A percentile compares a stretch with the other conserved stretches of the same genome.
Conservation (phyloP, 352 stramenopile species). For the Halophytophthora batemanensis region DNA sequence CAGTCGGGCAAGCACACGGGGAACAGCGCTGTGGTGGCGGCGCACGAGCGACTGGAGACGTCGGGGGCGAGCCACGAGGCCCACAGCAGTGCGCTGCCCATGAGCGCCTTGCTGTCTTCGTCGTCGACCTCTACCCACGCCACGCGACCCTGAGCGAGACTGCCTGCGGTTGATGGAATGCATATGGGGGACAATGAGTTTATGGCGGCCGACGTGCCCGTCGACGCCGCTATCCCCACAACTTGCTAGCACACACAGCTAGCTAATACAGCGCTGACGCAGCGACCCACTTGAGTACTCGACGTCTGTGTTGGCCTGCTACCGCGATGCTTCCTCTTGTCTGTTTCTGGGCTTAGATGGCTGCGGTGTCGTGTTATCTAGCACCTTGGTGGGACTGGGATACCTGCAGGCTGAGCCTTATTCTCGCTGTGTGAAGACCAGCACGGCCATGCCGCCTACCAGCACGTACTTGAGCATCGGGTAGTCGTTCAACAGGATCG, state of each 20-base stretch:
- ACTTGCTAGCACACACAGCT: no score
- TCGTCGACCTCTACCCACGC: conserved; percentile 10
- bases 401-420: conserved; percentile 17
- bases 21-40: no score
- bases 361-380: not conserved
- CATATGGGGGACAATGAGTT: conserved; percentile 29
- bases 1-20: conserved; percentile 14
- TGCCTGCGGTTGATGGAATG: no score
- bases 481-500: conserved; percentile 99
- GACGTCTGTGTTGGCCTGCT: conserved; percentile 3
- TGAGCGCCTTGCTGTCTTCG: conserved; percentile 30
- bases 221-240: no score
- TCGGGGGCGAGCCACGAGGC: conserved; percentile 2
- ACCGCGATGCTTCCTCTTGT: not conserved
- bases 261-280: conserved; percentile 25
- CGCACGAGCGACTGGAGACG: no score
- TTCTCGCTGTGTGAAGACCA: conserved; percentile 82
- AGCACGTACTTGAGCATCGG: conserved; percentile 93
- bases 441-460: conserved; percentile 72
- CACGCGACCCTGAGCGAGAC: not conserved
- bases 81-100: conserved; percentile 29
- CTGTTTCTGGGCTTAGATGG: not conserved
- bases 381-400: not conserved
- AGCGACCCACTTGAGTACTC: conserved; percentile 32
- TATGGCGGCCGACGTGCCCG: conserved; percentile 15